Base-by-base conservation (phyloP, 1,284 basidiomycete species). In the Mycena citricolor region DNA sequence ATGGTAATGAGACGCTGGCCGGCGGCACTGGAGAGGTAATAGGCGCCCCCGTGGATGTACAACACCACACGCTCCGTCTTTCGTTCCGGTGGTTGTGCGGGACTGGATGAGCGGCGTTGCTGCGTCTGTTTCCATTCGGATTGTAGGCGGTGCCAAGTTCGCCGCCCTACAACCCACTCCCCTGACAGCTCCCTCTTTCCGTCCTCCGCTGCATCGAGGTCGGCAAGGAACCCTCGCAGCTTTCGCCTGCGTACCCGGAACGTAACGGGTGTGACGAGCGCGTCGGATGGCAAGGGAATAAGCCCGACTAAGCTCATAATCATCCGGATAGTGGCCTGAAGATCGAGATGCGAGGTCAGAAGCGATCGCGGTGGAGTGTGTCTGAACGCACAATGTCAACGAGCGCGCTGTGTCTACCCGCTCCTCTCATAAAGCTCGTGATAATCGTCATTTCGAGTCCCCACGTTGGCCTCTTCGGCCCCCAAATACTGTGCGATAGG, bases 31-130 rank as follows among this genome's bases (percentile, higher is more conserved):
- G 92, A 94, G 49, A 91, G 76, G 63, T 93, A 98, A 64, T 97
- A 98, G 38, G 94, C 94, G 36, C 91, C 87, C 88, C 95, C 97
- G 60, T 99, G 97, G 14, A 98, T 76, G 61, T 94, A 99, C 25
- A 97, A 76, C 23, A 98, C 85, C 24, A 98, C 88, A 38, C 86
- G 77, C 52, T 94, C 90, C 52, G 82, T 84, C 57, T 66, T 68
- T 28, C 54, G 44, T 36, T 49, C 42, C 59, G 50, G 33, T 50
- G 49, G 22, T 49, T 36, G 31, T 23, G 32, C 44, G 39, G 39
- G 49, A 35, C 4, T 38, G 31, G 24, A 31, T 32, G 32, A 42
- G 53, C 28, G 44, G 23, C 24, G 45, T 44, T 35, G 53, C 28
- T 61, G 63, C n/a, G 66, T 59, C 28, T 65, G 70, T 57, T 79